These are phyloP conservation scores for Pythium vanterpoolii DNA, from an alignment of 352 stramenopile genomes.

Conservation along the genomic window DNA sequence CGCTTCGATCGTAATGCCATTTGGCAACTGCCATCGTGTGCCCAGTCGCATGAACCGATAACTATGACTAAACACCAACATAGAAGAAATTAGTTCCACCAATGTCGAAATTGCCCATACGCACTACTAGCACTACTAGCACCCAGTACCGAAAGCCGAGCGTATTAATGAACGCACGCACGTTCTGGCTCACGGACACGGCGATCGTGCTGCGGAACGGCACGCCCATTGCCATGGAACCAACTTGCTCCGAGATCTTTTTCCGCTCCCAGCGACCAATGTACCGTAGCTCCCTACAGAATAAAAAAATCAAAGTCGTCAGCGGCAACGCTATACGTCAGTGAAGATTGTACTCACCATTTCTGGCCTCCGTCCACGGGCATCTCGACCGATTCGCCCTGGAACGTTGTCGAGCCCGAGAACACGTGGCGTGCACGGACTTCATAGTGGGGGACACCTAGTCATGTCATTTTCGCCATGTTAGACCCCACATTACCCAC, in stretches of 20 bases:
- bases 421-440: slow-evolving; percentile 80
- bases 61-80: slow-evolving; percentile 44
- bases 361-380: slow-evolving; percentile 75
- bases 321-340: not conserved
- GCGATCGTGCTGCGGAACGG: slow-evolving; percentile 82
- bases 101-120: not conserved
- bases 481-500: not conserved
- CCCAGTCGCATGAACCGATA: slow-evolving; percentile 83
- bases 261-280: slow-evolving; percentile 85
- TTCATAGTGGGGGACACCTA: slow-evolving; percentile 80
- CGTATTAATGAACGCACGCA: slow-evolving; percentile 65
- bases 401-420: slow-evolving; percentile 76
- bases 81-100: not conserved
- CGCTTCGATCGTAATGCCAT: slow-evolving; percentile 80
- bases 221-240: slow-evolving; percentile 53
- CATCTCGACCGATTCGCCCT: slow-evolving; percentile 74
- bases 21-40: slow-evolving; percentile 79
- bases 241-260: slow-evolving; percentile 80
- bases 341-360: slow-evolving; percentile 67
- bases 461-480: not conserved
- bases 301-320: not conserved
- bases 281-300: slow-evolving; percentile 70
- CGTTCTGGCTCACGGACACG: slow-evolving; percentile 81
- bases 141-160: slow-evolving; percentile 83
- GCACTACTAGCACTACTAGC: not conserved